Percentiles rank a stretch among this genome's conserved stretches.
Conservation (phyloP, 2,329 filamentous ascomycete genomes). For the Periglandula ipomoeae region DNA sequence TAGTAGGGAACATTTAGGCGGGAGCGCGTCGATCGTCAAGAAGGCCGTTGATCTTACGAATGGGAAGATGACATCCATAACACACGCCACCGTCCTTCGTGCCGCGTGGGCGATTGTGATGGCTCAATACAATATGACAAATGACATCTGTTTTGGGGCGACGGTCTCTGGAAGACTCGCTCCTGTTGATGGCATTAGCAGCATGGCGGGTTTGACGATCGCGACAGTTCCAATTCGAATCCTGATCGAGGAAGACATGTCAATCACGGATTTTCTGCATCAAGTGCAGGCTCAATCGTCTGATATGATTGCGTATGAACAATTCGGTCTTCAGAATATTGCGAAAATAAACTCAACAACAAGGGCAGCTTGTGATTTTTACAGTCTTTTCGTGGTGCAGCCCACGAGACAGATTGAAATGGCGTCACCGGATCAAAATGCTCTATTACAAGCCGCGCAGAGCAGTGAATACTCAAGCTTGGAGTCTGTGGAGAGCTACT, state of each 20-base stretch:
- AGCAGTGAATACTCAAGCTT: too few relatives aligned
- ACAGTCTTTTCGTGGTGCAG: slow-evolving; percentile 6
- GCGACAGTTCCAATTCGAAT: slow-evolving; percentile 15
- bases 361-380: slow-evolving; percentile 8
- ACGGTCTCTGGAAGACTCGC: slow-evolving; percentile 14
- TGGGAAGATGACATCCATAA: too few relatives aligned
- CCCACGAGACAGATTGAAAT: too few relatives aligned
- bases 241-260: slow-evolving; percentile 16
- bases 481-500: too few relatives aligned
- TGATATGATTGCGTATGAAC: slow-evolving; percentile 6
- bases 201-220: slow-evolving; percentile 11
- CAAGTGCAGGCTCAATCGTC: slow-evolving; percentile 8
- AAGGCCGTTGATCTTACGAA: too few relatives aligned
- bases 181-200: slow-evolving; percentile 11
- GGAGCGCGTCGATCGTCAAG: too few relatives aligned
- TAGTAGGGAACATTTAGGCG: too few relatives aligned
- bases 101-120: too few relatives aligned
- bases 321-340: slow-evolving; percentile 11
- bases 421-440: too few relatives aligned
- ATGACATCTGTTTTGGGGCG: not conserved
- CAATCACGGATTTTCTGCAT: slow-evolving; percentile 31
- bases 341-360: slow-evolving; percentile 7
- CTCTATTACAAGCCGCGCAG: too few relatives aligned
- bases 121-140: too few relatives aligned
- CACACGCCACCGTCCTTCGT: too few relatives aligned